Evolutionary conservation across 176 grass and related monocot species (phyloP), one percentile per base, ranked within the genome.

Genomic region (Rhipidocladum racemiflorum): DNA sequence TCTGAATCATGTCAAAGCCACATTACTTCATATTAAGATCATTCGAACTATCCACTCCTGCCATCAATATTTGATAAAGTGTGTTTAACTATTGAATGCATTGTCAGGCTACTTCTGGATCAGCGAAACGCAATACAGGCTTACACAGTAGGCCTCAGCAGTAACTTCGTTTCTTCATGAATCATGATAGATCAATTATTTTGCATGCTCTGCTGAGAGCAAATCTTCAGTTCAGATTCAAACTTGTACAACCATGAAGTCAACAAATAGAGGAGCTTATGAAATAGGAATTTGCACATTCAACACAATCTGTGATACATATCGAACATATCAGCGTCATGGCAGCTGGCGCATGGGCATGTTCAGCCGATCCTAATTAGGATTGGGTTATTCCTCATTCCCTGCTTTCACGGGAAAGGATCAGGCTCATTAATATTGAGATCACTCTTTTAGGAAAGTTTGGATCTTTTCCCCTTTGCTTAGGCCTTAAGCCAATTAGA

Each of bases 11-110:
- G 61, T 24, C 42, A 48, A 79, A 48, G 27, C 48, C 63, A 68
- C 4, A 68, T 42, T 42, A 77, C 23, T 43, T 46, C 38, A 51
- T 70, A 39, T 53, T 53, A 72, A 71, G 24, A 79, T 38, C 42
- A 62, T 40, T 71, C 27, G 15, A 70, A 43, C n/a, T 62, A 38
- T 76, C 7, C 20, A 48, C 14, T 46, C 27, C 53, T 61, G 16
- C 21, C 17, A 10, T 65, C 29, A 45, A 77, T 71, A 71, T 24
- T 57, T 53, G 15, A 46, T 65, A 55, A 23, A 64, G 60, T 72
- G 57, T 65, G 38, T 44, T 83, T 78, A 30, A 54, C 18, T 60
- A 80, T 20, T 78, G 23, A 61, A 88, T 78, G 44, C 29, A 84
- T 45, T 78, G 21, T 6, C 30, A 48, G 21, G 23, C 17, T 61